Conservation (phyloP, 2,329 filamentous ascomycete species). For the Alternaria consortialis region DNA sequence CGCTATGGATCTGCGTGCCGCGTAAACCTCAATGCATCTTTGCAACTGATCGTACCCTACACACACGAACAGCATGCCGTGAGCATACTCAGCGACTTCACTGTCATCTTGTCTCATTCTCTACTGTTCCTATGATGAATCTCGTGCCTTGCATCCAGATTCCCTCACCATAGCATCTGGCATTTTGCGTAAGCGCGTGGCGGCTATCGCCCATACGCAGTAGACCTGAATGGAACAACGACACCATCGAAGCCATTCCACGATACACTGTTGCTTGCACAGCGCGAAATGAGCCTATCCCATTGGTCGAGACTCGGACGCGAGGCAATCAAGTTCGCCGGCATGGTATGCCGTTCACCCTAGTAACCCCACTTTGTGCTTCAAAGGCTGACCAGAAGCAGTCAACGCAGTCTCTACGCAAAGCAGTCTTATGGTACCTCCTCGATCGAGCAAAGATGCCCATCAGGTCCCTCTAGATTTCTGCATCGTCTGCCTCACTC, state of each 20-base stretch:
- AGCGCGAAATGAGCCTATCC: neutral
- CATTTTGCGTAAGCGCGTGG: slow-evolving; percentile 11
- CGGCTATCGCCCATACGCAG: neutral
- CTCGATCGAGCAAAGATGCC: neutral
- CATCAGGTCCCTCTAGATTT: slow-evolving; percentile 10
- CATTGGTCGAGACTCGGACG: slow-evolving; percentile 1
- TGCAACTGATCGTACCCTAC: too few relatives aligned
- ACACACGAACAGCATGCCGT: neutral
- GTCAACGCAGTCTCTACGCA: neutral
- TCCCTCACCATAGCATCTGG: neutral
- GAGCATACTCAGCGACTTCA: too few relatives aligned
- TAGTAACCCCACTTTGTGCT: neutral
- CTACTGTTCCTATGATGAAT: neutral
- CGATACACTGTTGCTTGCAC: neutral
- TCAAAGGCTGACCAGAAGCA: slow-evolving; percentile 1
- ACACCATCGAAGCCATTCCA: slow-evolving; percentile 4
- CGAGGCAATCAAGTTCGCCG: neutral
- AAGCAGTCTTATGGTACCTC: neutral
- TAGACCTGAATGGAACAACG: neutral
- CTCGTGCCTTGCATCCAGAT: neutral
- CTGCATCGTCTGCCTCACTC: slow-evolving; percentile 22
- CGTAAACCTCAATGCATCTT: neutral
- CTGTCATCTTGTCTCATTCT: neutral
- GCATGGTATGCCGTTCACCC: slow-evolving; percentile 5
- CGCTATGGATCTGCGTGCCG: neutral